Conservation (phyloP, 2,329 filamentous ascomycete genomes). For the Hypomyces rosellus region DNA sequence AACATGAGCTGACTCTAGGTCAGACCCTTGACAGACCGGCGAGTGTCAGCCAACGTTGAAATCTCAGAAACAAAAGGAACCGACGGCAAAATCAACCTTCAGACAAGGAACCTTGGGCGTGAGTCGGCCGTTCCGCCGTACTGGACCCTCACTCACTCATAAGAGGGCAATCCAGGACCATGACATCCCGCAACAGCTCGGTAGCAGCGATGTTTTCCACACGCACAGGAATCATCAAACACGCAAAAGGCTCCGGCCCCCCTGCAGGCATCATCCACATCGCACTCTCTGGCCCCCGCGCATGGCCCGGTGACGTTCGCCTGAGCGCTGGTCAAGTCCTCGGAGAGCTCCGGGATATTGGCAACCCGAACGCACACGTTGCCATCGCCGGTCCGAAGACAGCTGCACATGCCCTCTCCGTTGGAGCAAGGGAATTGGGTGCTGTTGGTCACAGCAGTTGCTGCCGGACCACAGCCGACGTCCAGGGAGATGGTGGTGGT, state of each 20-base stretch:
- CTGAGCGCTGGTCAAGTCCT: constrained; percentile 1
- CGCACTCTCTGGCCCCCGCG: constrained; percentile 13
- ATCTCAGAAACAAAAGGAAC: too few relatives aligned
- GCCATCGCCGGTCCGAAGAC: constrained; percentile 11
- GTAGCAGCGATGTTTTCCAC: constrained; percentile 16
- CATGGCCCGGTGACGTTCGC: constrained; percentile 14
- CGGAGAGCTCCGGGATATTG: neutral
- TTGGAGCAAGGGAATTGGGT: constrained; percentile 15
- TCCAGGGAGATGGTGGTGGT: constrained; percentile 11
- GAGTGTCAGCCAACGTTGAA: too few relatives aligned
- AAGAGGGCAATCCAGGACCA: constrained; percentile 7
- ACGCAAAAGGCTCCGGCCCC: constrained; percentile 12
- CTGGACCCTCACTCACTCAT: neutral
- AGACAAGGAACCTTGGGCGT: too few relatives aligned
- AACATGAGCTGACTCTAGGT: too few relatives aligned
- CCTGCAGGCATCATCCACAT: constrained; percentile 8
- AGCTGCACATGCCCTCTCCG: constrained; percentile 14
- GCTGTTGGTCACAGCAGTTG: constrained; percentile 8
- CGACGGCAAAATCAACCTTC: too few relatives aligned
- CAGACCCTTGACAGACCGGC: too few relatives aligned
- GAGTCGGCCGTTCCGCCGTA: too few relatives aligned
- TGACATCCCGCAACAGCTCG: constrained; percentile 12
- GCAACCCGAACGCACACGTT: constrained; percentile 15
- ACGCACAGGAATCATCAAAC: constrained; percentile 15
- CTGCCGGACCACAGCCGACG: constrained; percentile 12